Conservation (phyloP, 305 asterid species). For the Caryopteris hybrid region DNA sequence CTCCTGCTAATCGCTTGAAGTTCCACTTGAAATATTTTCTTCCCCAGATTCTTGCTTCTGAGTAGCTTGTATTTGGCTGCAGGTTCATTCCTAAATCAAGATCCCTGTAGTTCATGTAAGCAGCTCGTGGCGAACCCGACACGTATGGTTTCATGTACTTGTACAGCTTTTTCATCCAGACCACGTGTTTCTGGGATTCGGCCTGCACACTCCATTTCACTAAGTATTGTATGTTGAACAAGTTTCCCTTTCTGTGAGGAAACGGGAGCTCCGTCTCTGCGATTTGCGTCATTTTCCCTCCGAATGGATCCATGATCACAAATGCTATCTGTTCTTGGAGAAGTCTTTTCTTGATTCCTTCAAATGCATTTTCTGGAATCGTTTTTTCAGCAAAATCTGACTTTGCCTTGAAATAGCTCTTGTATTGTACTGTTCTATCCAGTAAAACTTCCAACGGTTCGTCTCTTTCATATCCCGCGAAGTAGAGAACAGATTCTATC, state of each 20-base stretch:
- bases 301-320: slow-evolving; percentile 41
- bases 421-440: slow-evolving; percentile 19
- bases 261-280: slow-evolving; percentile 31
- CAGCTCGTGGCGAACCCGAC: too few species aligned
- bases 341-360: slow-evolving; percentile 22
- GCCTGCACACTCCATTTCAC: slow-evolving; percentile 35
- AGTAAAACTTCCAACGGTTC: slow-evolving; percentile 24
- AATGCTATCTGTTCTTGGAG: slow-evolving; percentile 25
- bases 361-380: slow-evolving; percentile 21
- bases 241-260: slow-evolving; percentile 46
- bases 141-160: too few species aligned
- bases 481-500: slow-evolving; percentile 38
- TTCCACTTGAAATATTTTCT: too few species aligned
- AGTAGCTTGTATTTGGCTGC: too few species aligned
- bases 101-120: too few species aligned
- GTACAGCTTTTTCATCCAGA: slow-evolving; percentile 24
- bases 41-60: too few species aligned
- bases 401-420: slow-evolving; percentile 39
- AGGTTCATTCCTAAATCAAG: too few species aligned
- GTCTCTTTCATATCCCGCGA: slow-evolving; percentile 14
- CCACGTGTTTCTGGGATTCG: slow-evolving; percentile 25
- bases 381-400: slow-evolving; percentile 35
- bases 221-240: slow-evolving; percentile 38
- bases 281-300: slow-evolving; percentile 44
- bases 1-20: too few species aligned